These are phyloP conservation scores for Pyrrhoderma noxium DNA, from an alignment of 1,284 basidiomycete species.

Conservation along the genomic window DNA sequence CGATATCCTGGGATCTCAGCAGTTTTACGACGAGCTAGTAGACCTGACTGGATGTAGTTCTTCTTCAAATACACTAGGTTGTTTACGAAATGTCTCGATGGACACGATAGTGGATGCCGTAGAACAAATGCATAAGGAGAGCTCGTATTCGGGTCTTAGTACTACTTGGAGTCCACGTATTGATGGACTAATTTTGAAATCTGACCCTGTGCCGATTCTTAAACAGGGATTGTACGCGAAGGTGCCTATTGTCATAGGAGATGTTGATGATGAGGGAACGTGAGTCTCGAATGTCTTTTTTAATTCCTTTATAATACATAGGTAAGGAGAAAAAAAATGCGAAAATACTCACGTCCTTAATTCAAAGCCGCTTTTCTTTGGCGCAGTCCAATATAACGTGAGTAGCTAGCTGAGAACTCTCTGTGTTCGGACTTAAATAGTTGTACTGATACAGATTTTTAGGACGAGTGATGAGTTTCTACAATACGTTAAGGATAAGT, in stretches of 20 bases:
- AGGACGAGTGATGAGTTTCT: too few relatives aligned
- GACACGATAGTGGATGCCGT: constrained; percentile 15
- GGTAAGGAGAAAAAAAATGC: too few relatives aligned
- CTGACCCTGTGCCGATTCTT: constrained; percentile 18
- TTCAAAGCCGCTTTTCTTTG: too few relatives aligned
- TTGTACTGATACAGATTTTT: too few relatives aligned
- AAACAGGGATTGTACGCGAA: constrained; percentile 19
- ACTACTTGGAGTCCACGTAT: constrained; percentile 18
- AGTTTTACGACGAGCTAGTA: constrained; percentile 20
- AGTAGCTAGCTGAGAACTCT: too few relatives aligned
- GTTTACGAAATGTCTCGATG: constrained; percentile 13
- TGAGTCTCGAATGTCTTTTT: too few relatives aligned
- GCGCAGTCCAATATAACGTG: too few relatives aligned
- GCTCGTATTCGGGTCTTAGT: constrained; percentile 15
- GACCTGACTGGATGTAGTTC: constrained; percentile 17
- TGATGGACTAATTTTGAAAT: constrained; percentile 18
- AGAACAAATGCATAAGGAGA: constrained; percentile 16
- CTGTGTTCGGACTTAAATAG: too few relatives aligned
- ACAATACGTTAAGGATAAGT: too few relatives aligned
- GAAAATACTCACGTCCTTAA: too few relatives aligned
- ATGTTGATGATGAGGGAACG: too few relatives aligned
- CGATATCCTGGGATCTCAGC: constrained; percentile 18
- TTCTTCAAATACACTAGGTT: constrained; percentile 16
- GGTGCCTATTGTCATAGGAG: constrained; percentile 20
- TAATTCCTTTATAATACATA: too few relatives aligned